phyloP scores from a whole-genome alignment of 352 stramenopile species.

The Pythium sukuiense region DNA sequence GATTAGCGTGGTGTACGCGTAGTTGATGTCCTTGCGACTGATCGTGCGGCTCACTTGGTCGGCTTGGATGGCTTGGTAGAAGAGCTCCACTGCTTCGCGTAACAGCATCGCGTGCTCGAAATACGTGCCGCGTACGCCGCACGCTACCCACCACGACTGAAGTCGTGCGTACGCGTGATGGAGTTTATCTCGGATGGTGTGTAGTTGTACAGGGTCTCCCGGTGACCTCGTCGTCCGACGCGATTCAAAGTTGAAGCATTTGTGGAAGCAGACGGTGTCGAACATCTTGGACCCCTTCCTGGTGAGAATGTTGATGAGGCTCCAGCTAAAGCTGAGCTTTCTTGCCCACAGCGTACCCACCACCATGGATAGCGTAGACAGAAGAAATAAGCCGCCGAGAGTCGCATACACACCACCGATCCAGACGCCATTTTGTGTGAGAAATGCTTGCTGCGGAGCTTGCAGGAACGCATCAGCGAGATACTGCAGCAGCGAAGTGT shows the following conservation, averaged over 20 bases:
- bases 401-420: conserved; percentile 2
- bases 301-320: not conserved
- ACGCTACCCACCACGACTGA: not conserved
- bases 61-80: conserved; percentile 15
- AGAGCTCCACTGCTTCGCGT: conserved; percentile 14
- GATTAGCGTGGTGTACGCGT: conserved; percentile 9
- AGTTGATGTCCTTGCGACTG: conserved; percentile 10
- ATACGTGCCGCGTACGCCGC: conserved; percentile 12
- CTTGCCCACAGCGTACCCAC: not conserved
- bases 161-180: not conserved
- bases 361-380: not conserved
- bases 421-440: not conserved
- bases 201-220: not conserved
- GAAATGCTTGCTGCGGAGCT: conserved; percentile 2
- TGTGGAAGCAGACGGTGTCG: not conserved
- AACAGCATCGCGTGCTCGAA: conserved; percentile 16
- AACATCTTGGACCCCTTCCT: not conserved
- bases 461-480: conserved; percentile 1
- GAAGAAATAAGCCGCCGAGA: not conserved
- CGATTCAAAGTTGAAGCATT: not conserved
- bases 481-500: not conserved
- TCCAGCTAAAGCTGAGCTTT: conserved; percentile 4
- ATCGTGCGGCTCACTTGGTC: conserved; percentile 8
- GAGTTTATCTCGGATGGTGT: not conserved
- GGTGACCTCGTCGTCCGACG: not conserved